A percentile compares a stretch with the other conserved stretches of the same genome.
These are phyloP conservation scores for Colletotrichum sp. DNA, from an alignment of 2,329 filamentous ascomycete genomes.

Conservation along the genomic window DNA sequence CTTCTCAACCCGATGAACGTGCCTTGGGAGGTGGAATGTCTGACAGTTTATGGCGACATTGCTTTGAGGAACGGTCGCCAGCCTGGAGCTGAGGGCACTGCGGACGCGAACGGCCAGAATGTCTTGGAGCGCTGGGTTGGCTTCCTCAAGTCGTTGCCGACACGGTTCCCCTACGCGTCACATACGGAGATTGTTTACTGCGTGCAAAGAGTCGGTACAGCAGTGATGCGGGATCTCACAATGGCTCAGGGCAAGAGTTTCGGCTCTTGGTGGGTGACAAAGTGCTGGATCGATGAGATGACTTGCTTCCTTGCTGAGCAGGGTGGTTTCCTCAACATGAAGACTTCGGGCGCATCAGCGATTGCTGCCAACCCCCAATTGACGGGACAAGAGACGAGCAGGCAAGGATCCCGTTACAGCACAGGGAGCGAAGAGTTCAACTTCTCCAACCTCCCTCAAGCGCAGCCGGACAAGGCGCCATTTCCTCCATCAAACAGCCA, in stretches of 20 bases:
- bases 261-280: constrained; percentile 93
- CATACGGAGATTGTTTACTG: constrained; percentile 78
- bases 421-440: constrained; percentile 51
- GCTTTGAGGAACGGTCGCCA: constrained; percentile 51
- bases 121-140: constrained; percentile 80
- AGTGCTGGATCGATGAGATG: constrained; percentile 97
- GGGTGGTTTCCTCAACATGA: constrained; percentile 81
- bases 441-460: constrained; percentile 48
- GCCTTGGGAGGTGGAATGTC: constrained; percentile 67
- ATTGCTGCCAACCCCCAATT: constrained; percentile 37
- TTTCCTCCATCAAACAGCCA: constrained; percentile 51
- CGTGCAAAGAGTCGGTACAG: constrained; percentile 76
- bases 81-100: constrained; percentile 39
- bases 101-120: constrained; percentile 58
- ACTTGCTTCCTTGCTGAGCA: constrained; percentile 87
- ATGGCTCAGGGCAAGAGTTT: constrained; percentile 81
- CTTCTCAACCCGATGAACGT: constrained; percentile 73
- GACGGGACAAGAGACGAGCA: constrained; percentile 39
- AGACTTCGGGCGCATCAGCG: constrained; percentile 39
- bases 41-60: constrained; percentile 66
- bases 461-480: constrained; percentile 55
- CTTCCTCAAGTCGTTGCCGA: constrained; percentile 73
- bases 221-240: constrained; percentile 82
- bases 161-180: constrained; percentile 75
- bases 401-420: constrained; percentile 45